Base-by-base conservation (phyloP, 2,329 filamentous ascomycete genomes). In the Aspergillus awamori region DNA sequence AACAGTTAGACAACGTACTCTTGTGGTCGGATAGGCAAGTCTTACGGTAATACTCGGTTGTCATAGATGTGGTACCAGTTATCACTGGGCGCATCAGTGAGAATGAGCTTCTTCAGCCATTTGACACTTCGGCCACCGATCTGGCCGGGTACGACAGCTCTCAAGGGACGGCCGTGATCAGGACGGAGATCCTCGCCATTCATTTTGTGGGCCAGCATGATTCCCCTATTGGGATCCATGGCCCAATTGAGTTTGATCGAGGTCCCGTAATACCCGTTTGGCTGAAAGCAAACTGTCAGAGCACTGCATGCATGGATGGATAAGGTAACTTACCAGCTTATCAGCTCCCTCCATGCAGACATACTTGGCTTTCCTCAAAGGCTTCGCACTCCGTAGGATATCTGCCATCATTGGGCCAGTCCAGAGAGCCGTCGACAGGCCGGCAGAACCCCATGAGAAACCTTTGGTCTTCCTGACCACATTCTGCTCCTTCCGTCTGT, bases 41-140 rank as follows among this genome's bases (percentile, higher is more conserved):
- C 80, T 71, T 69, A 83, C 66, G 93, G 93, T 41, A 97, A 79
- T 1, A 97, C 92, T 61, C 92, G 83, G 73, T 97, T 97, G 74
- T 97, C 93, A 76, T 95, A 93, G 64, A 96, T 92, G 75, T 97
- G 93, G 70, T 97, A 97, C 92, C 92, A 96, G 72, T 96, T 97
- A 64, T 94, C 89, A 72, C 92, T 96, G 0, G 93, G 92, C 24
- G 83, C 81, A 8, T 88, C 85, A 0, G 92, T 94, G 54, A 97
- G 76, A 47, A 93, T 89, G 62, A 97, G 84, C 65, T 83, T 88
- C 79, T 89, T 94, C 61, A 97, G 74, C 93, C 93, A 97, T 76
- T 97, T 97, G 33, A 97, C 93, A 74, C 92, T 96, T 64, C 93
- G 85, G 0, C 93, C 93, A 36, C 93, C 93, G 63, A 97, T 97